Evolutionary conservation across 1,284 basidiomycete species (phyloP), one percentile per base, ranked within the genome.

Genomic region (Apiotrichum porosum): DNA sequence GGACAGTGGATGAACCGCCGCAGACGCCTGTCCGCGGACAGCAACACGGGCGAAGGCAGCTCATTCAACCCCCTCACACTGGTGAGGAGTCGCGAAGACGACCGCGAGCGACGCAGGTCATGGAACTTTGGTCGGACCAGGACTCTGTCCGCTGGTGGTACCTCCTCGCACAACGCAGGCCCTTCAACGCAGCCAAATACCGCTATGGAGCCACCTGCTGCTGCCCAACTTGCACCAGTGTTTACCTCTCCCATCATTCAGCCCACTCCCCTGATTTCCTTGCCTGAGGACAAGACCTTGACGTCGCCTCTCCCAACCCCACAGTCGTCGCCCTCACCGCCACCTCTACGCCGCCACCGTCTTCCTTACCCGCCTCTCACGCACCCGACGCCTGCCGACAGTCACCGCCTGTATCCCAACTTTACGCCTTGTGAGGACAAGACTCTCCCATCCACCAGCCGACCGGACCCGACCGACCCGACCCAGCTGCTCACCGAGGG

Each of bases 391-490:
- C 70, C 71, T 2, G 63, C 64, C 3, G 47, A 49, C 21, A 50
- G 59, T 8, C 61, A 68, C 38, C 31, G 28, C 3, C 37, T 59
- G 12, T 73, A 71, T 47, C 71, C 71, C 0, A 73, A 73, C 51
- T 64, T 61, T 47, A 70, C 71, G 3, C 51, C 58, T 18, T 43
- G 28, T 28, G 22, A 42, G n/a, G 41, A n/a, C 8, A 9, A 9
- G 9, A 33, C 17, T 6, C 32, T 33, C 8, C 14, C 32, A 15
- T 14, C 32, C 26, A 28, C 26, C 26, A 28, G 8, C 12, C 26
- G 26, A 6, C 26, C 40, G 5, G 42, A 32, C 18, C 43, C 37
- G 26, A 19, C 18, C 32, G 31, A 24, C 18, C 28, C 46, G 13
- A 46, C 34, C 6, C 28, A 31, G 18, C 39, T 28, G 2, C 17